phyloP scores from a whole-genome alignment of 495 filamentous ascomycete genomes.

The Podospora sp. region DNA sequence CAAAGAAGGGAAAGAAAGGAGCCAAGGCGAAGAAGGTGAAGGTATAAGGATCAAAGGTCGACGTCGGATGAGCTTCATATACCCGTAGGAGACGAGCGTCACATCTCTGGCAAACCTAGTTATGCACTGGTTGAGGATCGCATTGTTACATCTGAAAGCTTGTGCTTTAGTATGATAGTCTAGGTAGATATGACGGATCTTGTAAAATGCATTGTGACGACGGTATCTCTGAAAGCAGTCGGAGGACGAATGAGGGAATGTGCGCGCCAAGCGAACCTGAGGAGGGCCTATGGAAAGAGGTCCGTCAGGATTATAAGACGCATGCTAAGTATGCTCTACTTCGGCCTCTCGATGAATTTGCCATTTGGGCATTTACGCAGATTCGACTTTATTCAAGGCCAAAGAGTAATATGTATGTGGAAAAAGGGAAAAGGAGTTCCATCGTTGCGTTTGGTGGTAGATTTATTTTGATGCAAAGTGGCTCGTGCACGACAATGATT shows the following conservation, averaged over 20 bases:
- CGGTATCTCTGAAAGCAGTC: background rate
- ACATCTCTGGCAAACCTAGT: background rate
- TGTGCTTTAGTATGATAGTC: background rate
- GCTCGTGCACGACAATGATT: constrained; percentile 11
- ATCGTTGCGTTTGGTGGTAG: background rate
- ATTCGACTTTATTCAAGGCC: constrained; percentile 20
- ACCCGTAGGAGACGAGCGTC: background rate
- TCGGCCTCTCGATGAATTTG: constrained; percentile 33
- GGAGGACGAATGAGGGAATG: constrained; percentile 24
- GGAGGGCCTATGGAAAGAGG: constrained; percentile 24
- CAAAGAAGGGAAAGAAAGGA: constrained; percentile 35
- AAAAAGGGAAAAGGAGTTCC: constrained; percentile 25
- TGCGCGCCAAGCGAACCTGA: constrained; percentile 48
- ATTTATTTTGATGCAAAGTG: constrained; percentile 4
- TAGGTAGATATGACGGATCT: background rate
- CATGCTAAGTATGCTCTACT: constrained; percentile 34
- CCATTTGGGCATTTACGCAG: constrained; percentile 18
- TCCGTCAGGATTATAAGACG: constrained; percentile 44
- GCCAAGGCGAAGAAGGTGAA: constrained; percentile 39
- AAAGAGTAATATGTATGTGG: constrained; percentile 43
- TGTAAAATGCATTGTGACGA: background rate
- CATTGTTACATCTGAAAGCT: constrained; percentile 4
- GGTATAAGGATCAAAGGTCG: constrained; percentile 25
- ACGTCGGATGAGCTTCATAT: background rate
- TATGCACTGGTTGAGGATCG: background rate